These are phyloP conservation scores for Hypomyces rosellus DNA, from an alignment of 2,329 filamentous ascomycete species.

Conservation along the genomic window DNA sequence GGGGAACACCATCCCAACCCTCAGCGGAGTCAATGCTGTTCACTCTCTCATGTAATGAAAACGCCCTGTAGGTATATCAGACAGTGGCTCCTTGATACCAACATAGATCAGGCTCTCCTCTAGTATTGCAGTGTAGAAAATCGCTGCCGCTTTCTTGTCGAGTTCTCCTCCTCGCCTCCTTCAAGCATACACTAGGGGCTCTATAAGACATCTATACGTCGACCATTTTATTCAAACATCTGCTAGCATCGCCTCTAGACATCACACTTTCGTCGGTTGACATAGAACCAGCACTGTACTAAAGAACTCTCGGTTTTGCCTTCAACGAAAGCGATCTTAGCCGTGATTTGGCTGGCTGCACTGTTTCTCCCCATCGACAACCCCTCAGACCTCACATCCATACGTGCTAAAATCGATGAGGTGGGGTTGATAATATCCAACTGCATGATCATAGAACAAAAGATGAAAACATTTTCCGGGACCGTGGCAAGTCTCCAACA, in stretches of 20 bases:
- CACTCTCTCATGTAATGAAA: slow-evolving; percentile 27
- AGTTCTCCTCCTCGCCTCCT: slow-evolving; percentile 56
- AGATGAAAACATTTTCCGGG: no score
- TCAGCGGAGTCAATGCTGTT: slow-evolving; percentile 10
- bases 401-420: no score
- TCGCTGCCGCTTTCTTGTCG: slow-evolving; percentile 38
- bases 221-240: slow-evolving; percentile 27
- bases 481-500: no score
- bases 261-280: no score
- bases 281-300: no score
- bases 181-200: slow-evolving; percentile 49
- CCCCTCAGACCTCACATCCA: no score
- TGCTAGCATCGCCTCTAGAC: slow-evolving; percentile 40
- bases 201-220: slow-evolving; percentile 45
- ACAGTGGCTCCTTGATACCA: slow-evolving; percentile 24
- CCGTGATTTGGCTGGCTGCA: no score
- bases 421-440: no score
- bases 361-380: no score
- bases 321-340: no score
- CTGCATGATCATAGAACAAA: no score
- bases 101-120: slow-evolving; percentile 19
- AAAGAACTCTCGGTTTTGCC: no score
- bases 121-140: slow-evolving; percentile 23
- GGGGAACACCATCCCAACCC: slow-evolving; percentile 6
- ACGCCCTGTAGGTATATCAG: slow-evolving; percentile 25